phyloP scores from a whole-genome alignment of 2,329 filamentous ascomycete genomes.

The Bisporella sp. region DNA sequence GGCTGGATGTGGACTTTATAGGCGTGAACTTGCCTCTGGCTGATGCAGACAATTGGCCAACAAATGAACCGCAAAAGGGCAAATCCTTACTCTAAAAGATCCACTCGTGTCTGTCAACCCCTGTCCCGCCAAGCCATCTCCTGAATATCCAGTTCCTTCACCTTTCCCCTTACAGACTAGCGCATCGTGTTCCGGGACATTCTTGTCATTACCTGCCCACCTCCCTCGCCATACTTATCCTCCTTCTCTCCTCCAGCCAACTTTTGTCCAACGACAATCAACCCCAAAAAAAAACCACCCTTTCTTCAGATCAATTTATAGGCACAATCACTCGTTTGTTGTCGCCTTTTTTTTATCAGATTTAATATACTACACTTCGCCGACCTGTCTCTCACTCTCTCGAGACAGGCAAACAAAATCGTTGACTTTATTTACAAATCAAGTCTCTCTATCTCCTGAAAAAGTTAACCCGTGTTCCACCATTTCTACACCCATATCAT shows the following conservation, averaged over 20 bases:
- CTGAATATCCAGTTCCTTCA: not conserved
- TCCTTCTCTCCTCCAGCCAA: not conserved
- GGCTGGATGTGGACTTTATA: too few relatives aligned
- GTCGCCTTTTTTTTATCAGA: slow-evolving; percentile 12
- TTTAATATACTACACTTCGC: slow-evolving; percentile 11
- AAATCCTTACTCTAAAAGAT: too few relatives aligned
- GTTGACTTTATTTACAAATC: slow-evolving; percentile 2
- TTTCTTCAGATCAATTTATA: not conserved
- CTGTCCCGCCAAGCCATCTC: not conserved
- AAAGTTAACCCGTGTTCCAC: not conserved
- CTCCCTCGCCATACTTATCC: not conserved
- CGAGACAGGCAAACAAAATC: slow-evolving; percentile 7
- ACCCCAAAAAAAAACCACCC: too few relatives aligned
- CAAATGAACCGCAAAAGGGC: too few relatives aligned
- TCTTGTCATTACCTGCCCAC: not conserved
- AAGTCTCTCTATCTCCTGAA: not conserved
- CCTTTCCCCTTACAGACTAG: too few relatives aligned
- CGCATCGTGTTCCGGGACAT: not conserved
- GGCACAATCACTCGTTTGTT: slow-evolving; percentile 18
- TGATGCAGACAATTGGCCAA: too few relatives aligned
- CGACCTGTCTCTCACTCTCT: slow-evolving; percentile 18
- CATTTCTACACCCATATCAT: not conserved
- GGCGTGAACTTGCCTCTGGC: too few relatives aligned
- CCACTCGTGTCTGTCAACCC: too few relatives aligned
- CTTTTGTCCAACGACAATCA: not conserved